Evolutionary conservation across 106 monocot species (phyloP), one percentile per base, ranked within the genome.

Genomic region (Ottelia alismoides): DNA sequence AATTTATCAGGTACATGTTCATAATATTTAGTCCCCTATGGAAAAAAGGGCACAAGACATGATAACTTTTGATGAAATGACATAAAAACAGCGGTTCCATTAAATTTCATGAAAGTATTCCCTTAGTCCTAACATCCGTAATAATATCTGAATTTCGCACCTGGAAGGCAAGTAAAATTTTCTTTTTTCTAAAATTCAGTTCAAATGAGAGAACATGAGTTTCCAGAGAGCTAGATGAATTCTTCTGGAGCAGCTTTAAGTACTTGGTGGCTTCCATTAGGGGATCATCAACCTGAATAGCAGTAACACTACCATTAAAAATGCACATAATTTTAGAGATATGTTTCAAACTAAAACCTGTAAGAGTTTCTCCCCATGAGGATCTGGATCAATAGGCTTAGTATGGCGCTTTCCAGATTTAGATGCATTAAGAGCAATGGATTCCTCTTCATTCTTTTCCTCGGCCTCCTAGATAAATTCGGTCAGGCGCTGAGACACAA

Each of bases 171-270:
- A 96, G 84, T 48, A 96, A 81, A 71, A 72, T 64, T 60, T 89
- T 96, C 31, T 82, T 72, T 55, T 84, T 96, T 72, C 96, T 78
- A 81, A 82, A 85, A 63, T 76, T 84, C 45, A 82, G 62, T 65
- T 96, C 96, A 74, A 96, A 96, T 65, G 96, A 89, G 66, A 96
- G 74, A 47, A 85, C 50, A 62, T 96, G 96, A 18, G 96, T 89
- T 61, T 96, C 96, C 30, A 89, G 51, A n/a, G 76, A 79, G 32
- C 72, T 74, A 16, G 96, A 57, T 11, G 96, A 96, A 40, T 79
- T 96, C 66, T 81, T 85, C 57, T 85, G 88, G 46, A 96, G 89
- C 28, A 89, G 68, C 64, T 84, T 88, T 68, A 89, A 76, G 68
- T 89, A 96, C 31, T 89, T 96, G 11, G 96, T 85, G 53, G 78